Evolutionary conservation across 202 grass and related monocot species (phyloP), one percentile per base, ranked within the genome.

Genomic region (Bolboschoenoplectus hybrid): DNA sequence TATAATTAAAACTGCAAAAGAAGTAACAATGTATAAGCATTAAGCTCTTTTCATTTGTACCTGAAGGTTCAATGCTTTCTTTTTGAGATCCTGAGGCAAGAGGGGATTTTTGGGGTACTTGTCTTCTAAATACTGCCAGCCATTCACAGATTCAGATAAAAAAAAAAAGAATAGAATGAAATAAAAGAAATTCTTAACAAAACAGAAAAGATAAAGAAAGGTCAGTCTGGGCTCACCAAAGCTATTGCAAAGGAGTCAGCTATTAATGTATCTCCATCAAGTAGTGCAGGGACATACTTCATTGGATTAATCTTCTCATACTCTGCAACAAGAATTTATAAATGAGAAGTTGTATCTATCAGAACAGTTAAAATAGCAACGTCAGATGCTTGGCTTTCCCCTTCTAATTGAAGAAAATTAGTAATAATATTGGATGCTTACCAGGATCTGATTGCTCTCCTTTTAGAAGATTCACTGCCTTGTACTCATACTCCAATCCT

Each of bases 401-500:
- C 3, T 49, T 17, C 36, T 16, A 39, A 11, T 41, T 41, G 0
- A 41, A 41, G 4, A 68, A 16, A 67, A 39, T 13, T 67, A 38
- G 41, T 68, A 41, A 16, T 4, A 74, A 43, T 41, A 60, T 41
- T 19, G 35, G 13, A 80, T 61, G 56, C 76, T 80, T 50, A 96
- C 93, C 93, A 64, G 93, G 90, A 91, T 92, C 87, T 35, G 68
- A 89, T 74, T 99, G 93, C 82, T 99, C 90, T 67, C 85, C 93
- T 75, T 92, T 96, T 68, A 92, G 85, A 64, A 96, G 89, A 71
- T 98, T 92, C 82, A 98, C 93, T 53, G 92, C 91, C 85, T 87
- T 98, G 92, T 99, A 99, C 90, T 99, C 97, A 53, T 92, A 96
- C 6, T 91, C 86, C 85, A 94, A 78, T 45, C 92, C 93, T 96